Evolutionary conservation across 2,329 filamentous ascomycete genomes (phyloP).

Genomic region (Penicillium sp.): DNA sequence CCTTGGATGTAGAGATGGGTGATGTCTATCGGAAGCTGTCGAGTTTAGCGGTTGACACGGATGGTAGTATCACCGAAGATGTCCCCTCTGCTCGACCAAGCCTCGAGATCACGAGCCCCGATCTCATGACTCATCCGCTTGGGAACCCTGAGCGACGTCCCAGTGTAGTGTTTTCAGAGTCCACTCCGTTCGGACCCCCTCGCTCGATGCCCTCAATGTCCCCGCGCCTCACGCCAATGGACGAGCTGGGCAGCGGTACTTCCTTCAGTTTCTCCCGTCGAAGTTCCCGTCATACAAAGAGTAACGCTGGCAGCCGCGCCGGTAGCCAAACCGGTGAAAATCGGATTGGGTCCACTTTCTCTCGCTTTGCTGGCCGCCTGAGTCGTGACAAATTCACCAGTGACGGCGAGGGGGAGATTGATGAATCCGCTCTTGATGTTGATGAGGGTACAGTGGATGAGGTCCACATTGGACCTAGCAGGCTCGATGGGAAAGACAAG

Average conservation of each 20-base stretch:
- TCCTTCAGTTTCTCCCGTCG: constrained; percentile 24
- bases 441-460: constrained; percentile 14
- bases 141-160: constrained; percentile 13
- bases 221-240: constrained; percentile 22
- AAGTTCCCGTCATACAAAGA: constrained; percentile 26
- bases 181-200: constrained; percentile 11
- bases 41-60: constrained; percentile 12
- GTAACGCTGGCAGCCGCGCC: constrained; percentile 31
- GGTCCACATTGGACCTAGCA: constrained; percentile 10
- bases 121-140: constrained; percentile 13
- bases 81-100: constrained; percentile 30
- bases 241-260: constrained; percentile 17
- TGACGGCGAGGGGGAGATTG: constrained; percentile 25
- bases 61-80: constrained; percentile 19
- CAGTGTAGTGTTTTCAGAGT: constrained; percentile 27
- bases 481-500: constrained; percentile 21
- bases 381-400: constrained; percentile 27
- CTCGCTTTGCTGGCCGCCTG: constrained; percentile 29
- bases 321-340: constrained; percentile 34
- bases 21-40: constrained; percentile 17
- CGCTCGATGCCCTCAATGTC: constrained; percentile 22
- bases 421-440: constrained; percentile 9
- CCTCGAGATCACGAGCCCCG: constrained; percentile 32
- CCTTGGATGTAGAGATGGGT: constrained; percentile 17
- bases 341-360: constrained; percentile 31